Conservation (phyloP, 257 asterid species). For the Fraxinus anomala region DNA sequence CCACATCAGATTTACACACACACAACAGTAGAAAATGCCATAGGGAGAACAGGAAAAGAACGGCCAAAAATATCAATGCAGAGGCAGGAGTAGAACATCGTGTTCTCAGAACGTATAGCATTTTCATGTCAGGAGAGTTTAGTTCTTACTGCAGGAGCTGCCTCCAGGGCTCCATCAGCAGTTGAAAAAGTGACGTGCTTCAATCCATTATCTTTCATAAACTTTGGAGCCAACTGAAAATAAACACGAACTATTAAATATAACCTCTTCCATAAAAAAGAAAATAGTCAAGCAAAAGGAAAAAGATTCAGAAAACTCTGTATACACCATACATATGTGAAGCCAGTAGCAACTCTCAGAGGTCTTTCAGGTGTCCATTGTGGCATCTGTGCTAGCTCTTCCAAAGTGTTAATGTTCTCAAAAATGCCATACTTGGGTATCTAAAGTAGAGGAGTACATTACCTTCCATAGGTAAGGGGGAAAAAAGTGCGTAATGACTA, state of each 20-base stretch:
- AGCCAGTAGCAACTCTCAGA: conserved; percentile 95
- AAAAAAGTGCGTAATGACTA: neutral
- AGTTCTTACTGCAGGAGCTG: conserved; percentile 87
- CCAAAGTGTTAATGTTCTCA: conserved; percentile 83
- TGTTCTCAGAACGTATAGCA: conserved; percentile 16
- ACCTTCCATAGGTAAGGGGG: conserved; percentile 18
- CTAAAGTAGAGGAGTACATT: conserved; percentile 39
- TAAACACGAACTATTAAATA: conserved; percentile 20
- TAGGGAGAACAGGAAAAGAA: neutral
- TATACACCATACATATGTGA: conserved; percentile 65
- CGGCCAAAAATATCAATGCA: neutral
- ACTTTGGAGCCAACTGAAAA: conserved; percentile 85
- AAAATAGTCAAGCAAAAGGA: conserved; percentile 8
- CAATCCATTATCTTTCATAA: conserved; percentile 81
- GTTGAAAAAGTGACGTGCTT: conserved; percentile 78
- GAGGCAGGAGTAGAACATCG: conserved; percentile 12
- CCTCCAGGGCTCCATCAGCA: conserved; percentile 98
- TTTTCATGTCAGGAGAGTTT: conserved; percentile 2
- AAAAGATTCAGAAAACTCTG: conserved; percentile 14
- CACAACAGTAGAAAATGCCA: neutral
- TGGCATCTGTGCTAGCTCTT: conserved; percentile 88
- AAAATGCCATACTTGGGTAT: conserved; percentile 96
- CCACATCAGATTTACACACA: neutral
- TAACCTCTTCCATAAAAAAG: neutral
- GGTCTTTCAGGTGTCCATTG: conserved; percentile 97